Percentiles rank a stretch among this genome's conserved stretches.
Evolutionary conservation across 176 grass and related monocot genomes (phyloP).

Genomic region (Eleusine indica): DNA sequence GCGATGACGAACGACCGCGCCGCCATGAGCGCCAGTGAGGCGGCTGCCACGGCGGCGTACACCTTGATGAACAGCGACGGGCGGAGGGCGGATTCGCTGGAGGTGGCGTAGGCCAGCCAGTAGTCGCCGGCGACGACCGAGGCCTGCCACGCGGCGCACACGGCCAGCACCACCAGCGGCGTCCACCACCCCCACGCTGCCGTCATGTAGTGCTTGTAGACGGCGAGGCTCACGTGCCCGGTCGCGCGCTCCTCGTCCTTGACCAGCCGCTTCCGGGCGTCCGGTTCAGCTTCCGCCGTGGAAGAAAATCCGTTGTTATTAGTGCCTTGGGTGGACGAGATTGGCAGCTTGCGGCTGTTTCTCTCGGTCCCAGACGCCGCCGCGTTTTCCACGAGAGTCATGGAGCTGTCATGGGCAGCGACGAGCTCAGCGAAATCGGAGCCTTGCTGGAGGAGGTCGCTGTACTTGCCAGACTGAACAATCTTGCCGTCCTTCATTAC

Average conservation of each 20-base stretch:
- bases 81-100: constrained; percentile 48
- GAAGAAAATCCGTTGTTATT: no score
- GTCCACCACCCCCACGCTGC: constrained; percentile 96
- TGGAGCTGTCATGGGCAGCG: constrained; percentile 90
- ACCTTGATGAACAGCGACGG: constrained; percentile 70
- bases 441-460: constrained; percentile 56
- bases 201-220: constrained; percentile 81
- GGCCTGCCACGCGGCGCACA: constrained; percentile 60
- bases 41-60: constrained; percentile 61
- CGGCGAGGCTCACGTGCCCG: constrained; percentile 71
- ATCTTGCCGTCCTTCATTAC: constrained; percentile 85
- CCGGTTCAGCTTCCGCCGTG: no score
- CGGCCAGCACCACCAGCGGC: constrained; percentile 29
- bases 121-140: constrained; percentile 83
- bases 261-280: no score
- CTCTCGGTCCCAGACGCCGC: no score
- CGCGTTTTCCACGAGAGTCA: constrained; percentile 67
- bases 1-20: no score
- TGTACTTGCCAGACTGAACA: constrained; percentile 78
- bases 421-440: constrained; percentile 79
- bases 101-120: constrained; percentile 88
- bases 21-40: constrained; percentile 27
- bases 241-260: constrained; percentile 83
- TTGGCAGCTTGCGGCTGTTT: no score
- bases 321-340: no score